A percentile compares a stretch with the other conserved stretches of the same genome.
phyloP scores from a whole-genome alignment of 163 green algal species.

The Scenedesmus sp. region DNA sequence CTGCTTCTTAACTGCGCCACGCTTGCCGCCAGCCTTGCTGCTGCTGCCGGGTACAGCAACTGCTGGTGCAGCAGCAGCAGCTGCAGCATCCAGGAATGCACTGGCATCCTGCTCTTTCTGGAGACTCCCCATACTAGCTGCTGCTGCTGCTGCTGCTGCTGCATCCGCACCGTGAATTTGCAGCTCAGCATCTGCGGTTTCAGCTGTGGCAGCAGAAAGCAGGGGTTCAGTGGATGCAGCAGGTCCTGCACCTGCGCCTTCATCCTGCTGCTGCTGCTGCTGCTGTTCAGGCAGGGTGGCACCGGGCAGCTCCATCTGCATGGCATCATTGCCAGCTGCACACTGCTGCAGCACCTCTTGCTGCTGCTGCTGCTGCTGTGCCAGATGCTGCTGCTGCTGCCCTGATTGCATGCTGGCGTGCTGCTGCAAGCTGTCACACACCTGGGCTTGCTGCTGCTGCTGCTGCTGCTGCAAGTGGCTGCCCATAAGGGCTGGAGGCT shows the following conservation, averaged over 20 bases:
- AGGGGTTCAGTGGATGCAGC: neutral
- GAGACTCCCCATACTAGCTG: neutral
- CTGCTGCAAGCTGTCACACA: neutral
- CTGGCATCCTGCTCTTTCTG: neutral
- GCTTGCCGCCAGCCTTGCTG: neutral
- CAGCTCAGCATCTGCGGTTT: neutral
- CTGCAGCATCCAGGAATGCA: neutral
- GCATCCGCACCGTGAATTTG: neutral
- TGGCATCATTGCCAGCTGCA: neutral
- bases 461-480: neutral
- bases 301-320: neutral
- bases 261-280: neutral
- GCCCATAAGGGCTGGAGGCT: neutral
- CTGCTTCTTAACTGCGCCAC: neutral
- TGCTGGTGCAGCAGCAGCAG: neutral
- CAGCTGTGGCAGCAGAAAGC: neutral
- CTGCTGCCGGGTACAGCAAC: neutral
- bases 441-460: no score
- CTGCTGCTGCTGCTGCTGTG: neutral
- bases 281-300: neutral
- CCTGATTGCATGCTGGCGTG: neutral
- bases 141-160: neutral
- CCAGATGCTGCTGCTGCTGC: neutral
- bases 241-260: neutral
- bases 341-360: neutral